These are phyloP conservation scores for Scutellaria minor DNA, from an alignment of 257 asterid genomes.

Conservation along the genomic window DNA sequence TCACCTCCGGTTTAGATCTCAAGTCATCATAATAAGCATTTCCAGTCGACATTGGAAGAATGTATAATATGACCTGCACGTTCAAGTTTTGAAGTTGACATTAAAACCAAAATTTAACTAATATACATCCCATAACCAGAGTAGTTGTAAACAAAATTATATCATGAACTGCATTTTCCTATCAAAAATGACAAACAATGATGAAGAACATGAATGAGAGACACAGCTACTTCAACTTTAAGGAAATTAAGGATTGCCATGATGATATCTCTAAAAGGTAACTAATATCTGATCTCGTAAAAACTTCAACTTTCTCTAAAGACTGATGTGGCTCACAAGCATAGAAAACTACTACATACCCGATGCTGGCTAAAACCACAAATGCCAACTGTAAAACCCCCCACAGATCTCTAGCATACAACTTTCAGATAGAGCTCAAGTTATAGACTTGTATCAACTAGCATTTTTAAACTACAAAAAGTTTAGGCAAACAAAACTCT, in stretches of 20 bases:
- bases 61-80: constrained; percentile 33
- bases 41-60: constrained; percentile 48
- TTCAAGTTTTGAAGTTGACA: neutral
- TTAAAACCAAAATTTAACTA: neutral
- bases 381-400: neutral
- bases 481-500: neutral
- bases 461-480: neutral
- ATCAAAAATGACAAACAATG: neutral
- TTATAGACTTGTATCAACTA: neutral
- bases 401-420: neutral
- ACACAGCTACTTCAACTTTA: neutral
- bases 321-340: neutral
- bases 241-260: neutral
- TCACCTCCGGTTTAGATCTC: constrained; percentile 46
- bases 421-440: neutral
- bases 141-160: neutral
- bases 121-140: neutral
- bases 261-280: constrained; percentile 21
- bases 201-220: neutral
- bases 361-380: constrained; percentile 6
- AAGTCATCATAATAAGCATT: constrained; percentile 45
- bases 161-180: constrained; percentile 2
- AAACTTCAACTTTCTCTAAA: neutral
- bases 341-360: neutral
- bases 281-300: neutral